A percentile compares a stretch with the other conserved stretches of the same genome.
phyloP scores from a whole-genome alignment of 75 land plant genomes.

The Pinus albicaulis region DNA sequence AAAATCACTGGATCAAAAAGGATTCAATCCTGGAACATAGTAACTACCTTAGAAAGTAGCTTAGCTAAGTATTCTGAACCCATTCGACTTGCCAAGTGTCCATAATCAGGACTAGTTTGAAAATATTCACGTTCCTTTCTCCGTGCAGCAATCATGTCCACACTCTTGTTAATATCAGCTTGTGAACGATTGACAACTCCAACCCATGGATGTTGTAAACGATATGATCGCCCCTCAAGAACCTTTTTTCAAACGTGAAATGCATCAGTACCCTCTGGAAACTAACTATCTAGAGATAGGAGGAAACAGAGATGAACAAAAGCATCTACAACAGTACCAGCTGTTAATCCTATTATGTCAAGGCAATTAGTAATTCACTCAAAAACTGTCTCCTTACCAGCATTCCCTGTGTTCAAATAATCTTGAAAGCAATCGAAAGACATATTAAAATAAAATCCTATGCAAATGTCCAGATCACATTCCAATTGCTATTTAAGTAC shows the following conservation, averaged over 20 bases:
- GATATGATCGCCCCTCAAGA: slow-evolving; percentile 80
- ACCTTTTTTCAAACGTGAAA: slow-evolving; percentile 31
- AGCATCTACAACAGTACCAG: neutral
- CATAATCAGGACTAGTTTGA: slow-evolving; percentile 73
- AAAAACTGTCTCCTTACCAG: neutral
- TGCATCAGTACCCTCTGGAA: neutral
- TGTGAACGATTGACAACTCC: slow-evolving; percentile 93
- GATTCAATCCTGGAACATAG: neutral
- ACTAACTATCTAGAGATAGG: neutral
- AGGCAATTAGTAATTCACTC: no score
- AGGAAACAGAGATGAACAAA: neutral
- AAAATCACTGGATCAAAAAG: neutral
- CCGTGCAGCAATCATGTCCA: slow-evolving; percentile 81
- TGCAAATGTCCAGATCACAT: no score
- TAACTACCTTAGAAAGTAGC: slow-evolving; percentile 64
- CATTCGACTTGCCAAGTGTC: slow-evolving; percentile 75
- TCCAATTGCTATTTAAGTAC: neutral
- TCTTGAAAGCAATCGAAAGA: neutral
- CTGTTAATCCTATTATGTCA: neutral
- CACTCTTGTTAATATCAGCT: slow-evolving; percentile 88
- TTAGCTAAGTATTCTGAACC: slow-evolving; percentile 90
- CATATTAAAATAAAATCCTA: neutral
- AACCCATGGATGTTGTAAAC: slow-evolving; percentile 86
- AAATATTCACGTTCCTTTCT: slow-evolving; percentile 73
- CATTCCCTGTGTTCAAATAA: neutral